Percentiles rank a stretch among this genome's conserved stretches.
Conservation (phyloP, 345 rosid genomes). For the Pelargonium nanum region DNA sequence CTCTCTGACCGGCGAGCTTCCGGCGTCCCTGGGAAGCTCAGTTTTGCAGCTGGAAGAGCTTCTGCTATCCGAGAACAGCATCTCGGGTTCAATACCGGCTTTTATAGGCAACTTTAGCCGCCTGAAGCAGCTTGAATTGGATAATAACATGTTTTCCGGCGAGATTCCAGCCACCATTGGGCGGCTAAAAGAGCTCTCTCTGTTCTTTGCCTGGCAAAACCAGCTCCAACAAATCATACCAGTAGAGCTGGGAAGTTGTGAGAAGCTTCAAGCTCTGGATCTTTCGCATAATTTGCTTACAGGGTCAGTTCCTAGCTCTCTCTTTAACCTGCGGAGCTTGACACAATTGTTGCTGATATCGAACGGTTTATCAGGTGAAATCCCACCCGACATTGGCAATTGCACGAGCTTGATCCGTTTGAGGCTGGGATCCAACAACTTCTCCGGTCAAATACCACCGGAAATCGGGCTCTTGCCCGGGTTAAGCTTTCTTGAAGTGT, state of each 20-base stretch:
- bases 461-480: conserved; percentile 33
- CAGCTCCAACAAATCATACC: conserved; percentile 54
- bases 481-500: conserved; percentile 56
- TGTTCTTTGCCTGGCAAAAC: conserved; percentile 67
- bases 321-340: conserved; percentile 48
- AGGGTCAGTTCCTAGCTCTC: conserved; percentile 46
- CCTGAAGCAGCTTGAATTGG: conserved; percentile 55
- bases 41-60: conserved; percentile 47
- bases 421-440: conserved; percentile 45
- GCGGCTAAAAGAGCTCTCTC: conserved; percentile 38
- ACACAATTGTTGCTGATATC: conserved; percentile 49
- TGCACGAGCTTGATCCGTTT: conserved; percentile 47
- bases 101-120: conserved; percentile 33
- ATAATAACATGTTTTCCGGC: conserved; percentile 44
- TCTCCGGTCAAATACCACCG: conserved; percentile 40
- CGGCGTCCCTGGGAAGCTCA: conserved; percentile 31
- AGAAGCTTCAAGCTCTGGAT: conserved; percentile 53
- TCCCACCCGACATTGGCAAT: conserved; percentile 45
- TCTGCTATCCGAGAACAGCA: conserved; percentile 40
- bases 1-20: conserved; percentile 35
- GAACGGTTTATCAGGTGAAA: conserved; percentile 42
- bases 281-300: conserved; percentile 51
- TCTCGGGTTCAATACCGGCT: conserved; percentile 43
- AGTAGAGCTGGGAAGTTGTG: conserved; percentile 36
- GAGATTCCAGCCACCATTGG: conserved; percentile 48